Conservation (phyloP, 768 basidiomycete genomes). For the Saitozyma sp. region DNA sequence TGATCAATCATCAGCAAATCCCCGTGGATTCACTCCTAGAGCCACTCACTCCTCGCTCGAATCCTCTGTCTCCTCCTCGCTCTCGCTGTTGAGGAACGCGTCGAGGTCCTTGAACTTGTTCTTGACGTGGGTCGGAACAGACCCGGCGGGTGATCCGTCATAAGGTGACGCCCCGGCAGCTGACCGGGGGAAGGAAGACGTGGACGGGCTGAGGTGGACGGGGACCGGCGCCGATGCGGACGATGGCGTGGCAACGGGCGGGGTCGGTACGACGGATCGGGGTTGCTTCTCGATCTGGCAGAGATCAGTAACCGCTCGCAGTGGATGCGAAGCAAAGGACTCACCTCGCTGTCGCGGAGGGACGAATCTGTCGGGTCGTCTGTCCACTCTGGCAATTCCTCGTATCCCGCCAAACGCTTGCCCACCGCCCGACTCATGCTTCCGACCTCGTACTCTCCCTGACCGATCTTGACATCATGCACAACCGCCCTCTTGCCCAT, state of each 20-base stretch:
- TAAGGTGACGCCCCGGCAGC: background rate
- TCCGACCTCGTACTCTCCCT: conserved; percentile 58
- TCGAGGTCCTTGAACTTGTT: conserved; percentile 49
- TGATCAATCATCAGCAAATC: background rate
- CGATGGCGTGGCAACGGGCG: no score
- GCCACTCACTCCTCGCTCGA: conserved; percentile 22
- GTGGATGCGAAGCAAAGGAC: conserved; percentile 1
- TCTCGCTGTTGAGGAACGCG: conserved; percentile 45
- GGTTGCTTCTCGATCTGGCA: no score
- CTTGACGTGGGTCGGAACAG: conserved; percentile 14
- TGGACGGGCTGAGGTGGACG: conserved; percentile 8
- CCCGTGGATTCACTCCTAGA: no score
- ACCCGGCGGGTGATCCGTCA: conserved; percentile 19
- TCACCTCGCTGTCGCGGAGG: conserved; percentile 62
- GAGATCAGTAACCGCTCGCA: background rate
- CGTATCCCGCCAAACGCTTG: conserved; percentile 60
- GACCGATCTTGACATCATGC: conserved; percentile 23
- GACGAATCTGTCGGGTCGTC: conserved; percentile 78
- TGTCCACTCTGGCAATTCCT: conserved; percentile 76
- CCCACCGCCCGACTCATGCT: conserved; percentile 67
- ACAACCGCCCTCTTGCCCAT: conserved; percentile 3
- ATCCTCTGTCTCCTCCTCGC: conserved; percentile 29
- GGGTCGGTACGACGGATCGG: no score
- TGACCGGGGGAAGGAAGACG: conserved; percentile 2
- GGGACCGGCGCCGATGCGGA: conserved; percentile 1